Percentiles rank a stretch among this genome's conserved stretches.
Evolutionary conservation across 495 filamentous ascomycete species (phyloP).

Genomic region (Xylaria castorea): DNA sequence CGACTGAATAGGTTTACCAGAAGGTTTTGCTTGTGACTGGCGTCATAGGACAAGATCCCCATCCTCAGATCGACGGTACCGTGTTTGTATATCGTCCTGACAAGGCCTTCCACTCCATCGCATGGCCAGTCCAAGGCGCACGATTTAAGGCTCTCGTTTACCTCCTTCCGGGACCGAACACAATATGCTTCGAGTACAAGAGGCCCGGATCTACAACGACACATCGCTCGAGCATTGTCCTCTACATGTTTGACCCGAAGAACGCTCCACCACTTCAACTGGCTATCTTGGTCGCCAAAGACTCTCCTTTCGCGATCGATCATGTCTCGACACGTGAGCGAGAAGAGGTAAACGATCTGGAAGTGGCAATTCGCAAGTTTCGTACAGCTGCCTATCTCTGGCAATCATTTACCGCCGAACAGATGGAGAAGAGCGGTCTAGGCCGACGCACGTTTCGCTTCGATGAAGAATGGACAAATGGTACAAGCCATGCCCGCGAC

Average conservation of each 20-base stretch:
- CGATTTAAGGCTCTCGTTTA: slow-evolving; percentile 90
- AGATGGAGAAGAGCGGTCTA: slow-evolving; percentile 88
- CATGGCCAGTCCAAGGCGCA: slow-evolving; percentile 85
- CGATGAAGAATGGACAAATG: slow-evolving; percentile 91
- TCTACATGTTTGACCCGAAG: slow-evolving; percentile 83
- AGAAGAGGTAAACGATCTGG: slow-evolving; percentile 80
- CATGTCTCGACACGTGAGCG: slow-evolving; percentile 75
- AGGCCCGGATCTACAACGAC: slow-evolving; percentile 74
- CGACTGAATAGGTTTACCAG: slow-evolving; percentile 73
- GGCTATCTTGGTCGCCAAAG: slow-evolving; percentile 82
- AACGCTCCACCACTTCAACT: slow-evolving; percentile 82
- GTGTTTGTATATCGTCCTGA: slow-evolving; percentile 82
- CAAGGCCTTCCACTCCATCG: slow-evolving; percentile 78
- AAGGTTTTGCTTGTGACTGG: slow-evolving; percentile 84
- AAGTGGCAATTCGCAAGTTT: slow-evolving; percentile 82
- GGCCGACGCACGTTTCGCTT: slow-evolving; percentile 85
- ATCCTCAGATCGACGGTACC: slow-evolving; percentile 74
- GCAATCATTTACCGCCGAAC: slow-evolving; percentile 94
- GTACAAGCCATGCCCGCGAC: slow-evolving; percentile 76
- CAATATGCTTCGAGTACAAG: slow-evolving; percentile 81
- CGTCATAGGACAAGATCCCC: slow-evolving; percentile 73
- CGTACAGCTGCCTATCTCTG: slow-evolving; percentile 92
- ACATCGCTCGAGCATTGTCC: slow-evolving; percentile 69
- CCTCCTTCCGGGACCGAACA: slow-evolving; percentile 86
- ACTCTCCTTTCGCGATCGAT: slow-evolving; percentile 88